Evolutionary conservation across 2,329 filamentous ascomycete species (phyloP), one percentile per base, ranked within the genome.

Genomic region (Atkinsonella hypoxylon): DNA sequence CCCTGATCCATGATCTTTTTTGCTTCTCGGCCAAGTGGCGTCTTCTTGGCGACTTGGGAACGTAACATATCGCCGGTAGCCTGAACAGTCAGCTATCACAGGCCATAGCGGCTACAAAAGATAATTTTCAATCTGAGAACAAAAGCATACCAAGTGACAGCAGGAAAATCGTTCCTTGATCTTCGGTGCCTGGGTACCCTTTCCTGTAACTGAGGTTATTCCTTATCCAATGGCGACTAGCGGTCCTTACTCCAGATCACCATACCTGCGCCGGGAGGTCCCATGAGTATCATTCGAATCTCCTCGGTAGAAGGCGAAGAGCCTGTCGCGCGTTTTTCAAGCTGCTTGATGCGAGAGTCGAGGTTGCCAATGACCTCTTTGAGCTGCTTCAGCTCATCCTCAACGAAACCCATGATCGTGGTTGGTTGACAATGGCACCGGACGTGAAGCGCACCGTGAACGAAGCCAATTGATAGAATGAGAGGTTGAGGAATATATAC

Each of bases 1-100:
- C 93, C 93, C 68, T 91, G 86, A 67, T 98, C 93, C 93, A 98
- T 98, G 71, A 98, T 98, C 83, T 97, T 97, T 84, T 98, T 98
- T 59, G 93, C 93, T 76, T 96, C 89, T 66, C 87, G 82, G 61
- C 93, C 93, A 58, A 98, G 82, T 53, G 87, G 73, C 52, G 93
- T 98, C 83, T 97, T 96, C 75, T 95, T 94, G 58, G 91, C 87
- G 66, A 98, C 93, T 72, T 98, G 93, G 59, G 90, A 95, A 65
- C 93, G 89, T 65, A 98, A 81, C 93, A 98, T 98, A 73, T 98
- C 93, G 69, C 93, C 93, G 53, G 93, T 98, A 57, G 93, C 93
- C 90, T 96, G 55, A 40, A 15, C 13, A 12, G 18, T 20, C n/a
- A 40, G 34, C 4, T 17, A 26, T 22, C 1, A 15, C 34, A 42